A percentile compares a stretch with the other conserved stretches of the same genome.
Evolutionary conservation across 768 basidiomycete genomes (phyloP).

Genomic region (Podaxis mareebaensis): DNA sequence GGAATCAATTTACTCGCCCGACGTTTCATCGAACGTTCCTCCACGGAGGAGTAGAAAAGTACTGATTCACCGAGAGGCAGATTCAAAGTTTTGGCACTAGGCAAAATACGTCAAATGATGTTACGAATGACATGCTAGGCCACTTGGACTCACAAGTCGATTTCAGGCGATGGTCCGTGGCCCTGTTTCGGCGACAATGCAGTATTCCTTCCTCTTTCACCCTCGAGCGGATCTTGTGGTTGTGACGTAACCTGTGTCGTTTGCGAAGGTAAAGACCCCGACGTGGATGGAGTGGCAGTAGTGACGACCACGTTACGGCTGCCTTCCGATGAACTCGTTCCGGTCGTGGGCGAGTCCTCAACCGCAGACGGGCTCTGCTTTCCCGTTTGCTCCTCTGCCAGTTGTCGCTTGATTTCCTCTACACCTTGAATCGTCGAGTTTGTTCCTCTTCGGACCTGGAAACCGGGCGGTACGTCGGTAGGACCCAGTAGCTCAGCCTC

Average conservation of each 20-base stretch:
- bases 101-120: background rate
- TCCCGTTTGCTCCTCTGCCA: conserved; percentile 1
- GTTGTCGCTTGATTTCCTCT: conserved; percentile 8
- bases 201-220: conserved; percentile 53
- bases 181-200: conserved; percentile 56
- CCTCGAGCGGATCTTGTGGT: conserved; percentile 18
- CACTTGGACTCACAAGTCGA: conserved; percentile 45
- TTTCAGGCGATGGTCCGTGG: conserved; percentile 36
- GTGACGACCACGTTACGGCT: conserved; percentile 41
- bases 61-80: conserved; percentile 45
- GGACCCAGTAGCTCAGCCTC: conserved; percentile 4
- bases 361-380: conserved; percentile 20
- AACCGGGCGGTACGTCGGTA: conserved; percentile 11
- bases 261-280: conserved; percentile 13
- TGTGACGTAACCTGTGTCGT: background rate
- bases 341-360: conserved; percentile 21
- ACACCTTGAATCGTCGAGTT: conserved; percentile 21
- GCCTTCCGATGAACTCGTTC: conserved; percentile 39
- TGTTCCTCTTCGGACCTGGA: conserved; percentile 19
- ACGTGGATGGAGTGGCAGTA: conserved; percentile 31
- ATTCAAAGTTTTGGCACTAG: conserved; percentile 38
- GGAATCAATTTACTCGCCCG: conserved; percentile 58
- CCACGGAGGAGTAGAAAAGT: conserved; percentile 53
- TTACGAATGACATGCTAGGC: background rate
- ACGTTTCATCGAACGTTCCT: conserved; percentile 52